These are phyloP conservation scores for Capsicum rhomboideum DNA, from an alignment of 257 asterid species.

Conservation along the genomic window DNA sequence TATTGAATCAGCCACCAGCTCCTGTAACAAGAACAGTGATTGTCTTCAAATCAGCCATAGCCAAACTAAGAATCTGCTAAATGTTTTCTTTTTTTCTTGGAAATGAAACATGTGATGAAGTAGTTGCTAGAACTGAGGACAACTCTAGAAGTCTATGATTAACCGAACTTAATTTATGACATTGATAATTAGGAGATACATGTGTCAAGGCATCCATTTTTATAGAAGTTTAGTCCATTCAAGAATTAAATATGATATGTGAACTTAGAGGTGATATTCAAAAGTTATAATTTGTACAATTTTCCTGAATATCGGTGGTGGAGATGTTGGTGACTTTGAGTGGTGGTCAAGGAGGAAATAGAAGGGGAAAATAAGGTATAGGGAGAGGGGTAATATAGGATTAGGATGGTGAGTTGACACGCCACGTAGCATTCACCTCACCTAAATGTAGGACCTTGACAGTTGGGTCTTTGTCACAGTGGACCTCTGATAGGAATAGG, in stretches of 20 bases:
- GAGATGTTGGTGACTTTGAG: not conserved
- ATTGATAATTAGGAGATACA: conserved; percentile 22
- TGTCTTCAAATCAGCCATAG: conserved; percentile 53
- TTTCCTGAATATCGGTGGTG: not conserved
- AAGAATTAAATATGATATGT: not conserved
- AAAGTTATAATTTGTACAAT: not conserved
- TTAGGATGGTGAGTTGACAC: not conserved
- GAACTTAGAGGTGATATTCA: not conserved
- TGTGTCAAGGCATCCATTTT: conserved; percentile 32
- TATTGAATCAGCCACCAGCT: conserved; percentile 91
- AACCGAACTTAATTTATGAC: conserved; percentile 13
- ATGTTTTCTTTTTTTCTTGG: not conserved
- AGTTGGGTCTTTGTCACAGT: too few species aligned
- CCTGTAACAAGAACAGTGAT: conserved; percentile 74
- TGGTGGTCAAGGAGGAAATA: not conserved
- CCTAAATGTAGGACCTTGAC: not conserved
- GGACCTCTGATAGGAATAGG: too few species aligned
- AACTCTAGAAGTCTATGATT: conserved; percentile 2
- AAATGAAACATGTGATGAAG: not conserved
- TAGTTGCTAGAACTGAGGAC: not conserved
- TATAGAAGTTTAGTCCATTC: not conserved
- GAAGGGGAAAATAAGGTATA: not conserved
- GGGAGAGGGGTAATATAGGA: not conserved
- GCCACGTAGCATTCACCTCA: not conserved
- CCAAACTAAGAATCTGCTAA: conserved; percentile 22